Conservation (phyloP, 805 yeast species). For the Scheffersomyces lignosus region DNA sequence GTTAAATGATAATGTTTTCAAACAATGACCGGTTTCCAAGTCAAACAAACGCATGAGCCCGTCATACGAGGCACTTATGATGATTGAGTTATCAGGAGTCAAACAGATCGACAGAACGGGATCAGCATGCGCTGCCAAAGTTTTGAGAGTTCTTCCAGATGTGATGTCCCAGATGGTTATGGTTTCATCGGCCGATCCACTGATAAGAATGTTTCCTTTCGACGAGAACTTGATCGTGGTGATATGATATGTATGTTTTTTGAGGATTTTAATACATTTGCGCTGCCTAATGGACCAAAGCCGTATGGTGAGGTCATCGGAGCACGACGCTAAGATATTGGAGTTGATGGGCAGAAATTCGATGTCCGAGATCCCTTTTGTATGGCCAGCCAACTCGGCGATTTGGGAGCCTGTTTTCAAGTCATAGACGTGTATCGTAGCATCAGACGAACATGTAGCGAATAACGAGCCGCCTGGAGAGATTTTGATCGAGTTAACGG, state of each 20-base stretch:
- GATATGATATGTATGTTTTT: conserved; percentile 85
- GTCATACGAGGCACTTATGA: conserved; percentile 86
- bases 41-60: conserved; percentile 91
- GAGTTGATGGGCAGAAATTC: conserved; percentile 74
- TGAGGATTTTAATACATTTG: conserved; percentile 50
- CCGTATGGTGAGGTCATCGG: conserved; percentile 80
- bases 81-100: conserved; percentile 75
- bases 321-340: conserved; percentile 72
- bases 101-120: conserved; percentile 79
- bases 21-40: conserved; percentile 84
- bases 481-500: conserved; percentile 50
- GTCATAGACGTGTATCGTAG: conserved; percentile 26
- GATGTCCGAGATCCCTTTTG: conserved; percentile 70
- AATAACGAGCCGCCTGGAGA: conserved; percentile 60
- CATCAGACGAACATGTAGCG: conserved; percentile 50
- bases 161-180: conserved; percentile 86
- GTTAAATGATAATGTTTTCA: conserved; percentile 84
- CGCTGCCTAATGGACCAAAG: conserved; percentile 64
- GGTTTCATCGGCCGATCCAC: conserved; percentile 90
- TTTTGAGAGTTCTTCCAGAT: conserved; percentile 67
- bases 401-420: conserved; percentile 26
- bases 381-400: conserved; percentile 54
- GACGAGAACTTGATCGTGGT: conserved; percentile 66
- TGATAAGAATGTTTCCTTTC: conserved; percentile 75
- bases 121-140: conserved; percentile 89